Base-by-base conservation (phyloP, 192 early-diverging fungal genomes). In the Coemansia javaensis region DNA sequence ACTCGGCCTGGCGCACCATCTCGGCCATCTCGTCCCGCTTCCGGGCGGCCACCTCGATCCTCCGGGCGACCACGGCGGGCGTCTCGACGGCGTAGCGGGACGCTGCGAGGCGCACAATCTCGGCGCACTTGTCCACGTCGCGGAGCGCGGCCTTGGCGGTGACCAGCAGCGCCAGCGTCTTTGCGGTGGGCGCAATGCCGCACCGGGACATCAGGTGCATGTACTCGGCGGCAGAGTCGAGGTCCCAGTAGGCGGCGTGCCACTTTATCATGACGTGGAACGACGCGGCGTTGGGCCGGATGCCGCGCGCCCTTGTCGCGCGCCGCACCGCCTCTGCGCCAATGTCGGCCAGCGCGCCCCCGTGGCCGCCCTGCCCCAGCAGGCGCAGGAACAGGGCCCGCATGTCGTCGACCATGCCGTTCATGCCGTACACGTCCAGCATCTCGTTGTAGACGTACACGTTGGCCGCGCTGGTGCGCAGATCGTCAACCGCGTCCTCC, bases 231-330 rank as follows among this genome's bases (percentile, higher is more conserved):
- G 55, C 59, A 0, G 24, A 20, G 1, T 50, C 53, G 7, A 73
- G 31, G 28, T 73, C 69, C 69, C 69, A 73, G 53, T 73, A 73
- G 50, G 23, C 15, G 4, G 69, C 57, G n/a, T 56, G 62, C 69
- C 69, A 73, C 6, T 47, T 44, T 3, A 65, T 53, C 43, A 73
- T 11, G 14, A 14, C n/a, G 27, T 65, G 56, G 53, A 73, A 73
- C 12, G 62, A 61, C 28, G 44, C 2, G 3, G 32, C 35, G 37
- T 38, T 40, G 15, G 56, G 56, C 11, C 31, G 23, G 12, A 42
- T 8, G 11, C 32, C 32, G 0, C 15, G 11, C 11, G 23, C 5
- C 39, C 13, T 3, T 4, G 33, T 7, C 7, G 5, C 37, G n/a
- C 18, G 3, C 10, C 18, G 39, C 16, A 45, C 14, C 42, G 17